Evolutionary conservation across 805 yeast species (phyloP), one percentile per base, ranked within the genome.

Genomic region (Kodamaea kaohsiungensis): DNA sequence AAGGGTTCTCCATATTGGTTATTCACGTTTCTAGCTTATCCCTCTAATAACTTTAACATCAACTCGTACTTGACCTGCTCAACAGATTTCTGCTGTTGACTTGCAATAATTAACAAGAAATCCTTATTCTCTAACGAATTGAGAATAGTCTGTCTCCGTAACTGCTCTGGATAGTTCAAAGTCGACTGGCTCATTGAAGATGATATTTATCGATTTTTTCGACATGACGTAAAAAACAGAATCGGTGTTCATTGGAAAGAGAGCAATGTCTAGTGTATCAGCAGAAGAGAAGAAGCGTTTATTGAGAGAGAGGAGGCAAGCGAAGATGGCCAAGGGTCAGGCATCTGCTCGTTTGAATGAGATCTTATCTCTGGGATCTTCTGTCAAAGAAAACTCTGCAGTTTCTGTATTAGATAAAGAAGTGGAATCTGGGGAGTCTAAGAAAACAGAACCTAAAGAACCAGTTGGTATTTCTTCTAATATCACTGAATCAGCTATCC

Each of bases 221-320:
- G 35, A 30, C 35, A 30, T 30, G 35, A 30, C 35, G 35, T 30
- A 30, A 30, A 30, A 30, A 30, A 30, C 35, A 9, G 35, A 30
- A 30, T 12, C 13, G 35, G 35, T 30, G 35, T 30, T 30, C 35
- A 30, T 30, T 15, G 25, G 10, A 17, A 45, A 46, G 47, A 46
- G 18, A 25, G 18, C 35, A 51, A 78, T 79, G 83, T 67, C 78
- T 49, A 76, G 69, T 37, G 30, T 80, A 27, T 68, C 77, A 35
- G 85, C 82, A 7, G 85, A 83, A 42, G 89, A 85, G 59, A 84
- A 80, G 68, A 80, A 84, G 62, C 73, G 74, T 52, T 60, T 84
- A 18, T 67, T 86, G 46, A 76, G 89, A 54, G 89, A 86, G 63
- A 78, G 88, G 64, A 77, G 91, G 63, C 85, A 82, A 45, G 85